Evolutionary conservation across 2,329 filamentous ascomycete genomes (phyloP).

Genomic region (Ophiostoma angusticollis): DNA sequence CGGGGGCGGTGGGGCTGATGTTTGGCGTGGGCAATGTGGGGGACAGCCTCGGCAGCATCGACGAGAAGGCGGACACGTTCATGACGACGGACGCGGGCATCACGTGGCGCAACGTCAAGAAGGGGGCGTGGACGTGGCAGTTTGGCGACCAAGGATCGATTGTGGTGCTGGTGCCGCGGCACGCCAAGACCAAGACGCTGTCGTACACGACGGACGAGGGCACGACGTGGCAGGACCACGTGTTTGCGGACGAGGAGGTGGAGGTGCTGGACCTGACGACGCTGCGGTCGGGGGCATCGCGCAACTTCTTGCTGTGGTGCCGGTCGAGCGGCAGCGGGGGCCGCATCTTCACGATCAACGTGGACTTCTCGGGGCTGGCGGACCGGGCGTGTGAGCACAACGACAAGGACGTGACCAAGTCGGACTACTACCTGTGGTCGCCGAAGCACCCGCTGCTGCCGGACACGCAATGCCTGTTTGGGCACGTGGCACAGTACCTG

Average conservation of each 20-base stretch:
- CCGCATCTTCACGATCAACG: slow-evolving; percentile 56
- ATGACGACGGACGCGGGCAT: slow-evolving; percentile 86
- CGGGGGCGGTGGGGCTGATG: slow-evolving; percentile 79
- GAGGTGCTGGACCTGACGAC: slow-evolving; percentile 72
- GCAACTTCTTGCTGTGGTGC: slow-evolving; percentile 88
- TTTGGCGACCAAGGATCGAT: slow-evolving; percentile 93
- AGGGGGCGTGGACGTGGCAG: slow-evolving; percentile 84
- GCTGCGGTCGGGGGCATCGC: slow-evolving; percentile 74
- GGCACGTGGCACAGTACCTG: slow-evolving; percentile 77
- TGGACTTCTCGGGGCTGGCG: slow-evolving; percentile 78
- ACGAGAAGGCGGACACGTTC: slow-evolving; percentile 77
- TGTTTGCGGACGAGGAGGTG: slow-evolving; percentile 58
- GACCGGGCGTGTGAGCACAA: slow-evolving; percentile 62
- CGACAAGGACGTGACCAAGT: slow-evolving; percentile 35
- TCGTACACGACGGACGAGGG: slow-evolving; percentile 52
- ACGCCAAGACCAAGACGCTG: slow-evolving; percentile 50
- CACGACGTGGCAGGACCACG: slow-evolving; percentile 59
- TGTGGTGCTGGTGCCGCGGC: slow-evolving; percentile 71
- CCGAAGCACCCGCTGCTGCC: slow-evolving; percentile 66
- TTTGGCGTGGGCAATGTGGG: slow-evolving; percentile 90
- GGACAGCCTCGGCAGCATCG: slow-evolving; percentile 43
- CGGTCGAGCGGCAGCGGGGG: slow-evolving; percentile 35
- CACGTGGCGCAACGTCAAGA: slow-evolving; percentile 72
- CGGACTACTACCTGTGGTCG: slow-evolving; percentile 77
- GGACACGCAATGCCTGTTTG: slow-evolving; percentile 76